These are phyloP conservation scores for Batkoa obscura DNA, from an alignment of 371 early-diverging fungal species.

Conservation along the genomic window DNA sequence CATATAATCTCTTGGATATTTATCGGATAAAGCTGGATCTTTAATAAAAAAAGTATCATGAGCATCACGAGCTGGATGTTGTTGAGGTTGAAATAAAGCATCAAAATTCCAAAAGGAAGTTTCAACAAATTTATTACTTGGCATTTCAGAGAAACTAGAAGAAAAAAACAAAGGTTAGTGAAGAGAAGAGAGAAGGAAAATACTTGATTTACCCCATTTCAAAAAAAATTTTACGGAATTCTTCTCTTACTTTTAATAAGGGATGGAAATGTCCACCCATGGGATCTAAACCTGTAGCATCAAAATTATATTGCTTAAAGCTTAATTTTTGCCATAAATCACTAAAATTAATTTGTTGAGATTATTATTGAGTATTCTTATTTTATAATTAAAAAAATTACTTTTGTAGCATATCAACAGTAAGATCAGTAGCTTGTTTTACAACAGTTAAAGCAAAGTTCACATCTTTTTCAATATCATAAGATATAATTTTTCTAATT, in stretches of 20 bases:
- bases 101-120: slow-evolving; percentile 99
- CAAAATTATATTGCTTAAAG: slow-evolving; percentile 99
- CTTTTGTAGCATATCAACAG: slow-evolving; percentile 81
- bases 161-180: background rate
- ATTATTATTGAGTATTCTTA: too few species aligned
- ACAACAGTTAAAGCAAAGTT: slow-evolving; percentile 64
- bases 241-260: slow-evolving; percentile 97
- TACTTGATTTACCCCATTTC: slow-evolving; percentile 65
- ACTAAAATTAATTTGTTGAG: slow-evolving; percentile 17
- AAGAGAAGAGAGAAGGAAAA: background rate
- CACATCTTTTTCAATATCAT: slow-evolving; percentile 72
- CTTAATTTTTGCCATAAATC: slow-evolving; percentile 79
- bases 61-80: slow-evolving; percentile 97
- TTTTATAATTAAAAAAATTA: slow-evolving; percentile 10
- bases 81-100: slow-evolving; percentile 98
- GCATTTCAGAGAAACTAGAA: slow-evolving; percentile 96
- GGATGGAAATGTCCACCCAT: slow-evolving; percentile 94
- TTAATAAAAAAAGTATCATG: slow-evolving; percentile 99
- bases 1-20: slow-evolving; percentile 75
- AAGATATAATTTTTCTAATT: slow-evolving; percentile 60
- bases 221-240: slow-evolving; percentile 98
- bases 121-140: slow-evolving; percentile 95
- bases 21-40: slow-evolving; percentile 62
- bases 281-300: slow-evolving; percentile 71
- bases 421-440: slow-evolving; percentile 90